phyloP scores from a whole-genome alignment of 164 flowering plant genomes.

The Magnolia officinalis region DNA sequence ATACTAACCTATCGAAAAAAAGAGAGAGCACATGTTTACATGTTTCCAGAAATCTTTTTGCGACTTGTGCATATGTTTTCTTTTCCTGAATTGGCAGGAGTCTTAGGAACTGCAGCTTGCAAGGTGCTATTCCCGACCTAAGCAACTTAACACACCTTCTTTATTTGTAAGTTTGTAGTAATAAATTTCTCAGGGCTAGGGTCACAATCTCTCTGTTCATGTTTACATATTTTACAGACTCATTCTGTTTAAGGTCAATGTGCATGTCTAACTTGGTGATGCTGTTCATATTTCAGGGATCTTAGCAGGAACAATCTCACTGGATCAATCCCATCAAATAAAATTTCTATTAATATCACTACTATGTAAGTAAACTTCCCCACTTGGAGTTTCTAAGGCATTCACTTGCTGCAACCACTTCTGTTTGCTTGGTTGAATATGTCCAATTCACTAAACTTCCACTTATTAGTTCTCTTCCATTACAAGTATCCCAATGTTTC shows the following conservation, averaged over 20 bases:
- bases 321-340: conserved; percentile 58
- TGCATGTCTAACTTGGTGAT: background rate
- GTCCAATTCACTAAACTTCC: background rate
- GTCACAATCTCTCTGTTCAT: background rate
- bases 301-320: conserved; percentile 67
- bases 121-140: conserved; percentile 71
- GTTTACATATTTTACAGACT: background rate
- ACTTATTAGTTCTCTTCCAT: background rate
- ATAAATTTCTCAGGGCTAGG: conserved; percentile 1
- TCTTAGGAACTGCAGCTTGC: conserved; percentile 80
- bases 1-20: no score
- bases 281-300: conserved; percentile 50
- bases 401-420: background rate
- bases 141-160: conserved; percentile 47
- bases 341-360: conserved; percentile 56
- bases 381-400: background rate
- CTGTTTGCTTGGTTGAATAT: background rate
- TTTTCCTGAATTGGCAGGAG: conserved; percentile 43
- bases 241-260: background rate
- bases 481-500: background rate
- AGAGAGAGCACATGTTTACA: no score
- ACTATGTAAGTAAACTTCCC: conserved; percentile 52
- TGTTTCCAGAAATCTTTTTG: background rate
- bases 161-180: conserved; percentile 54
- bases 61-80: background rate